A percentile compares a stretch with the other conserved stretches of the same genome.
Evolutionary conservation across 345 rosid genomes (phyloP).

Genomic region (Noccaea caerulescens): DNA sequence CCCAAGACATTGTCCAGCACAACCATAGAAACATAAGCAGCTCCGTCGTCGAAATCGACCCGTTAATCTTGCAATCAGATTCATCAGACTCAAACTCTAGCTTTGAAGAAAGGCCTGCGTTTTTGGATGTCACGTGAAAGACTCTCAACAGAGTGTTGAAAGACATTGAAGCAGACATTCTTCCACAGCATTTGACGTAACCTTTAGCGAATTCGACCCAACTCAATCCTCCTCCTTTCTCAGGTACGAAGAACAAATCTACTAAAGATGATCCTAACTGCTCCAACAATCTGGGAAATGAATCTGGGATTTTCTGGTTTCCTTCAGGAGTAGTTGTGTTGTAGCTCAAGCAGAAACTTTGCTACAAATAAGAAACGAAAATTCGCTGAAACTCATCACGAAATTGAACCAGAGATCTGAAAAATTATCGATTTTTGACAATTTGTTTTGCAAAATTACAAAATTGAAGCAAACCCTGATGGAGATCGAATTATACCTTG

Average conservation of each 20-base stretch:
- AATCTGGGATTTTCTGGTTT: slow-evolving; percentile 45
- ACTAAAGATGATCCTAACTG: slow-evolving; percentile 69
- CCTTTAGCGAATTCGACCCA: slow-evolving; percentile 83
- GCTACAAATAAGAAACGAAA: slow-evolving; percentile 46
- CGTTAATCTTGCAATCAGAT: slow-evolving; percentile 65
- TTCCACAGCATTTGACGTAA: slow-evolving; percentile 77
- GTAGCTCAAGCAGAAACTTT: slow-evolving; percentile 60
- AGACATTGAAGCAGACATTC: slow-evolving; percentile 64
- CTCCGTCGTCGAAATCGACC: slow-evolving; percentile 55
- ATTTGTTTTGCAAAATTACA: background rate
- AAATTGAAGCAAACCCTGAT: background rate
- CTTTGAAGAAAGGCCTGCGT: slow-evolving; percentile 54
- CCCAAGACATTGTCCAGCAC: slow-evolving; percentile 82
- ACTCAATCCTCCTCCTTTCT: slow-evolving; percentile 58
- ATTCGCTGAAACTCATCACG: background rate
- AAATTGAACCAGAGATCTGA: slow-evolving; percentile 4
- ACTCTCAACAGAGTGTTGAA: slow-evolving; percentile 63
- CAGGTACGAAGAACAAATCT: slow-evolving; percentile 60
- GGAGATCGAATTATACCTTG: slow-evolving; percentile 50
- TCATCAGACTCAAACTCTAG: slow-evolving; percentile 70
- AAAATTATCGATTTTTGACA: background rate
- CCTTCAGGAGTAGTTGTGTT: slow-evolving; percentile 50
- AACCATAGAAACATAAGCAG: slow-evolving; percentile 63
- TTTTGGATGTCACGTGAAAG: slow-evolving; percentile 43
- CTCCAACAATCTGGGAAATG: slow-evolving; percentile 55